Percentiles rank a stretch among this genome's conserved stretches.
Evolutionary conservation across 352 stramenopile species (phyloP).

Genomic region (Phytopythium aichiense): DNA sequence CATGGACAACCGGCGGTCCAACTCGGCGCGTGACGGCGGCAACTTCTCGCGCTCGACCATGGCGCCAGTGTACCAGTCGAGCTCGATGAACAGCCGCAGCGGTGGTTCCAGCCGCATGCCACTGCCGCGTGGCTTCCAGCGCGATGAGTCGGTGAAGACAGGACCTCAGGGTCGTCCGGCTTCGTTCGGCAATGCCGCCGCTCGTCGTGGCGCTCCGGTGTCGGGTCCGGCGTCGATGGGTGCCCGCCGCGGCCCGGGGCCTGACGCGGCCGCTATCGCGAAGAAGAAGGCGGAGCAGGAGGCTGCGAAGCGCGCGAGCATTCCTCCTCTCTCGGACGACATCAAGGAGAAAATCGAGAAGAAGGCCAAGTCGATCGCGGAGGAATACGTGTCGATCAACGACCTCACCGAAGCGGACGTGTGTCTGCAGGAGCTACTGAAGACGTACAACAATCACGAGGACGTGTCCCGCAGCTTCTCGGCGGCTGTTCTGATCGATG

Average conservation of each 20-base stretch:
- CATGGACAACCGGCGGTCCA: slow-evolving; percentile 36
- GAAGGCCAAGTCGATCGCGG: slow-evolving; percentile 71
- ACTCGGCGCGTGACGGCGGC: slow-evolving; percentile 56
- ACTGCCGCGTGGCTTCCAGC: slow-evolving; percentile 41
- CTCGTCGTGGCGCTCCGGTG: slow-evolving; percentile 3
- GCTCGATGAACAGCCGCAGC: slow-evolving; percentile 45
- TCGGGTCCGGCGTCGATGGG: slow-evolving; percentile 1
- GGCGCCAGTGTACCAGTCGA: slow-evolving; percentile 50
- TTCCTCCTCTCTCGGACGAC: slow-evolving; percentile 53
- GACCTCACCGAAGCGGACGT: slow-evolving; percentile 66
- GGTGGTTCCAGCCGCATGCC: slow-evolving; percentile 34
- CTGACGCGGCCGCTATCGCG: slow-evolving; percentile 6
- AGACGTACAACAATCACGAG: slow-evolving; percentile 57
- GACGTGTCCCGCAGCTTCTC: slow-evolving; percentile 55
- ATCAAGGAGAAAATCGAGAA: slow-evolving; percentile 63
- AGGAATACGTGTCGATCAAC: slow-evolving; percentile 75
- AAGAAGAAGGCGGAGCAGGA: slow-evolving; percentile 33
- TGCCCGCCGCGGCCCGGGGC: not conserved
- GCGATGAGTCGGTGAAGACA: slow-evolving; percentile 63
- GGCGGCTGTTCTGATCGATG: slow-evolving; percentile 51
- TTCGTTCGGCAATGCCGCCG: slow-evolving; percentile 30
- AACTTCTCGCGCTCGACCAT: slow-evolving; percentile 42
- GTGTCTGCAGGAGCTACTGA: slow-evolving; percentile 59
- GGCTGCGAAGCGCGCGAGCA: slow-evolving; percentile 17
- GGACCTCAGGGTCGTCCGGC: slow-evolving; percentile 48